Evolutionary conservation across 257 asterid species (phyloP), one percentile per base, ranked within the genome.

Genomic region (Parsonsia alboflavescens): DNA sequence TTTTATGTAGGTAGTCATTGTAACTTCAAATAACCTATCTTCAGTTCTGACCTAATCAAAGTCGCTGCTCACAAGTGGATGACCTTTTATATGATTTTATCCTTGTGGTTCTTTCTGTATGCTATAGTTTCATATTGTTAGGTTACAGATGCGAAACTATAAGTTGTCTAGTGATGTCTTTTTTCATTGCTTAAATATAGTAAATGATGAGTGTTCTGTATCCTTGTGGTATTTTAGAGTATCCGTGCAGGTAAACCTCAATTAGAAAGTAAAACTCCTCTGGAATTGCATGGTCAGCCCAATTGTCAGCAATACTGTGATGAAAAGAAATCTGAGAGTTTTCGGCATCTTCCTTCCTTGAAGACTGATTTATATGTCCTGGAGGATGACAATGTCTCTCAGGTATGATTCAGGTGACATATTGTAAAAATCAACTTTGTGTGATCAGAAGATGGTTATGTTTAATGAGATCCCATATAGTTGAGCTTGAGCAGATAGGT

Each of bases 141-240:
- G 52, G 62, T 30, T 6, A 22, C 41, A 33, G 58, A 16, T 2
- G 19, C 11, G 17, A 72, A 72, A 58, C 10, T 44, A 10, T 36
- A 50, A 50, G 5, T 64, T 1, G 6, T 28, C 33, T n/a, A 52
- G 21, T 17, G 22, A 16, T 12, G 56, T 53, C 58, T 21, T 13
- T 62, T 49, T 24, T 17, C 17, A 5, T 50, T n/a, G n/a, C n/a
- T n/a, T n/a, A 12, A 62, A 62, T 28, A 62, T 9, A 58, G 5
- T 22, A 12, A 22, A 30, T 39, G 15, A 26, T 63, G 46, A 36
- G 42, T n/a, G n/a, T n/a, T n/a, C n/a, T n/a, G n/a, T n/a, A n/a
- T n/a, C n/a, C n/a, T n/a, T n/a, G 26, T 48, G 71, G 61, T 52
- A 73, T 76, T 74, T 68, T 85, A 92, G 98, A 80, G 69, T 79